Conservation (phyloP, 2,329 filamentous ascomycete species). For the Trichoderma koningii region DNA sequence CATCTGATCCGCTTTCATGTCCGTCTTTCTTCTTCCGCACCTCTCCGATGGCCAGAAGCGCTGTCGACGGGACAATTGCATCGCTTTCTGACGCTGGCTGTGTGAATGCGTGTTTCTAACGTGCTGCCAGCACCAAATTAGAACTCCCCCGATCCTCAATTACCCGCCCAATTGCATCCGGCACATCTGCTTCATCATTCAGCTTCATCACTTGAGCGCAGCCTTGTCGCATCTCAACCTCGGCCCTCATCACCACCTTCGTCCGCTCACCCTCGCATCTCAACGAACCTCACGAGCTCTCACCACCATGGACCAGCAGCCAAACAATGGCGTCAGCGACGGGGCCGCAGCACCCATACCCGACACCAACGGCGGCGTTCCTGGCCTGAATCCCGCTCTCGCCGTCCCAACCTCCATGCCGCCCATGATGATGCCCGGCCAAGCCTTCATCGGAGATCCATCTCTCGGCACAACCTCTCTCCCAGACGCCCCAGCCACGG, state of each 20-base stretch:
- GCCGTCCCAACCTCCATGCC: constrained; percentile 19
- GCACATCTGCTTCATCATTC: background rate
- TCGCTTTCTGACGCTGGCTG: background rate
- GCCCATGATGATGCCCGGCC: constrained; percentile 26
- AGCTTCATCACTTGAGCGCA: background rate
- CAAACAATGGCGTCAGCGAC: constrained; percentile 22
- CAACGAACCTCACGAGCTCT: background rate
- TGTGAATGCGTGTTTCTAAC: background rate
- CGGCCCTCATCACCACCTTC: background rate
- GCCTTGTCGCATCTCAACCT: constrained; percentile 9
- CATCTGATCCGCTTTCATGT: constrained; percentile 9
- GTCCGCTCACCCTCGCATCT: background rate
- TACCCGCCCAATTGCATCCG: no score
- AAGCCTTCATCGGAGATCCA: constrained; percentile 35
- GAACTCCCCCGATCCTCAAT: background rate
- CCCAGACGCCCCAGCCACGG: constrained; percentile 36
- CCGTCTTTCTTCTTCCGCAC: background rate
- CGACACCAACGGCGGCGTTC: constrained; percentile 20
- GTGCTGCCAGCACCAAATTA: background rate
- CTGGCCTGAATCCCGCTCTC: constrained; percentile 22
- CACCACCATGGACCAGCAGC: constrained; percentile 26
- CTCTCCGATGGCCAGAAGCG: background rate
- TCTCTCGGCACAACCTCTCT: constrained; percentile 34
- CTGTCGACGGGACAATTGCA: background rate
- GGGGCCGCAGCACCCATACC: constrained; percentile 8